Conservation (phyloP, 1,139 yeast species). For the Saccharomyces hybrid region DNA sequence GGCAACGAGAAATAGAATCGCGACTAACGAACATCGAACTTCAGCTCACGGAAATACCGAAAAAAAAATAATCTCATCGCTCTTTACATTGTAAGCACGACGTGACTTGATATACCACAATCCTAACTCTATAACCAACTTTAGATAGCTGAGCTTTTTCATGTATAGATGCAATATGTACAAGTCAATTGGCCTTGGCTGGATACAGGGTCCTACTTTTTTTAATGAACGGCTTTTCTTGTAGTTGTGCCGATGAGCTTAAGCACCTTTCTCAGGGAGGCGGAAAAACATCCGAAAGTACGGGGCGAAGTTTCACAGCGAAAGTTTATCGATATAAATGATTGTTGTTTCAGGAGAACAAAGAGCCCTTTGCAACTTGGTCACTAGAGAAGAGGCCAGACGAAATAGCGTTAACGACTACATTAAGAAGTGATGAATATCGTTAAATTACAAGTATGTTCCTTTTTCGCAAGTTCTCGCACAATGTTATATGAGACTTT, state of each 20-base stretch:
- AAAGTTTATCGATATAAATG: conserved; percentile 29
- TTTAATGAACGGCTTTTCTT: neutral
- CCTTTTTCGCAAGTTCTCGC: neutral
- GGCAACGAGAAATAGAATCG: neutral
- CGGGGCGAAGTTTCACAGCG: conserved; percentile 1
- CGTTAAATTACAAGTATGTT: conserved; percentile 37
- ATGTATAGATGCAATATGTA: neutral
- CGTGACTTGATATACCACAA: neutral
- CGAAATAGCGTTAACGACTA: conserved; percentile 83
- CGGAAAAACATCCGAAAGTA: neutral
- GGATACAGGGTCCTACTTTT: neutral
- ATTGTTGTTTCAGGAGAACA: conserved; percentile 37
- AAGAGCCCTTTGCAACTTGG: conserved; percentile 38
- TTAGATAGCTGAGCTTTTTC: neutral
- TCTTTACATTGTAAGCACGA: neutral
- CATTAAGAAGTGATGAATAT: conserved; percentile 62
- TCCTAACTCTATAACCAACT: neutral
- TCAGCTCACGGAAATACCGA: conserved; percentile 1
- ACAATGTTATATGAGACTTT: neutral
- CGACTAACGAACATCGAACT: neutral
- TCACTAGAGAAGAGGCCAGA: conserved; percentile 60
- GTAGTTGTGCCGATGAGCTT: neutral
- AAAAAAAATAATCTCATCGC: neutral
- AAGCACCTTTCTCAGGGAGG: neutral
- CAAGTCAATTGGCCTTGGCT: neutral